phyloP scores from a whole-genome alignment of 371 early-diverging fungal species.

The Thermomucor indicae-seudaticae region DNA sequence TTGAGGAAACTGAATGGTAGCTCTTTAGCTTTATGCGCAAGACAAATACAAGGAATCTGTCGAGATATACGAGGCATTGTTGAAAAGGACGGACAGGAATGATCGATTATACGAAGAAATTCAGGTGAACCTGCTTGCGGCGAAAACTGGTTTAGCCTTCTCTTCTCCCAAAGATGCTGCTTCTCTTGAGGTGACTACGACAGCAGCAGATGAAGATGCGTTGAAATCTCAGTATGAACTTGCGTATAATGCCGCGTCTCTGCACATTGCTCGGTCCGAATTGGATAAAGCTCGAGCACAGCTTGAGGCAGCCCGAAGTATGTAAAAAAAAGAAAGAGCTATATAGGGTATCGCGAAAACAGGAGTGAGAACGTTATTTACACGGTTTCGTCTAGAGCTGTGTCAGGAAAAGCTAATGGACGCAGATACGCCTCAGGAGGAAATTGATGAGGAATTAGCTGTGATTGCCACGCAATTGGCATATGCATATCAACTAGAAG shows the following conservation, averaged over 20 bases:
- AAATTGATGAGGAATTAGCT: conserved; percentile 68
- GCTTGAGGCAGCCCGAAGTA: conserved; percentile 56
- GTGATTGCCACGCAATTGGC: conserved; percentile 69
- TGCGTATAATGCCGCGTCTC: conserved; percentile 67
- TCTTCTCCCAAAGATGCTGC: no score
- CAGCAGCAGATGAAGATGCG: conserved; percentile 6
- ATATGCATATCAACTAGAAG: conserved; percentile 67
- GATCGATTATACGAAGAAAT: conserved; percentile 32
- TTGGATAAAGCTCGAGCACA: conserved; percentile 51
- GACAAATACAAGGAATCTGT: conserved; percentile 40
- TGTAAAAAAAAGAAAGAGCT: conserved; percentile 1
- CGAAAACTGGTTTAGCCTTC: conserved; percentile 57
- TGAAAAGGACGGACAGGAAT: conserved; percentile 39
- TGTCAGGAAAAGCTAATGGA: conserved; percentile 27
- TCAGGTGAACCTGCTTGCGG: conserved; percentile 61
- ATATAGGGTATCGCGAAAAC: no score
- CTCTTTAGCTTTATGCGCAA: conserved; percentile 38
- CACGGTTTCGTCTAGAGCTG: conserved; percentile 27
- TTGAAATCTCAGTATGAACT: conserved; percentile 58
- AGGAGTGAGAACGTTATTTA: no score
- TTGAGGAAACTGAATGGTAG: neutral
- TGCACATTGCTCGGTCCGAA: conserved; percentile 53
- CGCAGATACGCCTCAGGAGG: conserved; percentile 48
- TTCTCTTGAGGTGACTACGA: conserved; percentile 27
- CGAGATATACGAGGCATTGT: conserved; percentile 41